Evolutionary conservation across 2,329 filamentous ascomycete genomes (phyloP), one percentile per base, ranked within the genome.

Genomic region (Aureobasidium subglaciale): DNA sequence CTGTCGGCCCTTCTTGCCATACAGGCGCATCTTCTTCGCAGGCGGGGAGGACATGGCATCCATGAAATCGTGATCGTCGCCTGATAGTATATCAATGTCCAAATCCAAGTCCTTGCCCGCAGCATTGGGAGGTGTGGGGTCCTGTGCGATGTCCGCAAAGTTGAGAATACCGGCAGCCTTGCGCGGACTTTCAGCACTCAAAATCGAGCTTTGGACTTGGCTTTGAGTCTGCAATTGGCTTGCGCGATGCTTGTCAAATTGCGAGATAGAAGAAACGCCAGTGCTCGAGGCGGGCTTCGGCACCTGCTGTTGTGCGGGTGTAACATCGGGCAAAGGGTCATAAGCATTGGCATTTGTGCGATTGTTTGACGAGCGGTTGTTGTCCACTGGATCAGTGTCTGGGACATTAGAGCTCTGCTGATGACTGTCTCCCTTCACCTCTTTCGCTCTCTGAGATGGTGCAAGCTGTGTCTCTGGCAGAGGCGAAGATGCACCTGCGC

Each of bases 21-120:
- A 60, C 7, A 60, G 48, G 40, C 63, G 71, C 29, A 63, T 66
- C 45, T 63, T 66, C 62, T 71, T 73, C 4, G 56, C 61, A 9
- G 63, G 57, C 5, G 63, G 64, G 4, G 67, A 67, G 24, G 57
- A 46, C 45, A 66, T 61, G n/a, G 64, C 58, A 1, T 63, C 62
- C 16, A 69, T 62, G 35, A 67, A 64, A 6, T 65, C 60, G 13
- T 69, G 64, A 40, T 74, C 72, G 58, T 66, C 71, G 61, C 55
- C 71, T 27, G 59, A 71, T 59, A 70, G 62, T 22, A 72, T 62
- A 48, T 68, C 62, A 34, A 71, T 59, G 38, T 69, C 64, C 8
- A 71, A 58, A 32, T 67, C 63, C 3, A 62, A 57, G 13, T 65
- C 62, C 9, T 61, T 65, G 38, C 25, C 24, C 16, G 59, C 58